Evolutionary conservation across 306 rosid genomes (phyloP), one percentile per base, ranked within the genome.

Genomic region (Begonia masoniana): DNA sequence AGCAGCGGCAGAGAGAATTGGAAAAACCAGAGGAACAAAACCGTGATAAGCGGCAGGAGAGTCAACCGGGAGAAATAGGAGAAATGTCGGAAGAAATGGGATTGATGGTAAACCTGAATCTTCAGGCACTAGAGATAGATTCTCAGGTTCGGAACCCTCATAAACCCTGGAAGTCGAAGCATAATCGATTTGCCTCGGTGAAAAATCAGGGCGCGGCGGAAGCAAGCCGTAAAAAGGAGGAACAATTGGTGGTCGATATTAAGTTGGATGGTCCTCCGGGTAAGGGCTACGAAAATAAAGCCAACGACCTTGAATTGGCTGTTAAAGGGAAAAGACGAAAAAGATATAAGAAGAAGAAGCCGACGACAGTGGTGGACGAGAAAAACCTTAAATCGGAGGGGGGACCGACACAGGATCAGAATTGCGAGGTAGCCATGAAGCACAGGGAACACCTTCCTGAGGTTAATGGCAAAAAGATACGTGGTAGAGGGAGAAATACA

Each of bases 1-100:
- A 70, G 13, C 45, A 12, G 10, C 17, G 51, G 4, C 62, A 10
- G 51, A 65, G 39, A 51, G 59, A 59, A 55, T 16, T 53, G 54
- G 59, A 67, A 12, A 19, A 39, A 31, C 42, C 19, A 21, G 26
- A 61, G 14, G 54, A 58, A 15, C 6, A 43, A 2, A 41, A 45
- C 3, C 57, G 24, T 12, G 14, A 4, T 10, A 59, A 10, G 21
- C 61, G 46, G 15, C 23, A 53, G 15, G 43, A 73, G 51, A 64
- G 55, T 57, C 64, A 21, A 10, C 65, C 1, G 21, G 61, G 16
- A 17, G 42, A 65, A 56, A 50, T 36, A 7, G 54, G 43, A 50
- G n/a, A n/a, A n/a, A n/a, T n/a, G n/a, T n/a, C n/a, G n/a, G n/a
- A n/a, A n/a, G n/a, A n/a, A n/a, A n/a, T n/a, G n/a, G n/a, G n/a